Base-by-base conservation (phyloP, 2,329 filamentous ascomycete genomes). In the Sordariomycetes sp. region DNA sequence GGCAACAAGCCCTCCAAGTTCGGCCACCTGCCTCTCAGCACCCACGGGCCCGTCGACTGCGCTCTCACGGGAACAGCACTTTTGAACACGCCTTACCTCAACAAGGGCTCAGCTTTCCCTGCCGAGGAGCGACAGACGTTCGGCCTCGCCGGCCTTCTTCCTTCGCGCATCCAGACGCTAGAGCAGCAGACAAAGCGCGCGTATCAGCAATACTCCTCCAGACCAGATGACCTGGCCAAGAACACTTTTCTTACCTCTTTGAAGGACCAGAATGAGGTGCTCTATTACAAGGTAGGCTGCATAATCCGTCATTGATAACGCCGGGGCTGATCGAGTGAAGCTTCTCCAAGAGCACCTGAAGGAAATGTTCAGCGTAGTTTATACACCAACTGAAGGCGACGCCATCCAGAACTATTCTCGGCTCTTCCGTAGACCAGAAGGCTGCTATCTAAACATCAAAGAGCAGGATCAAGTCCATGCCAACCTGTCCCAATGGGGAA, bases 331-430 rank as follows among this genome's bases (percentile, higher is more conserved):
- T 14, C 11, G 17, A 23, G 16, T 9, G 18, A 9, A 39, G 20
- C 7, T 28, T 3, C 32, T 31, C 7, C 71, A 84, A 51, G 75
- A 83, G 5, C 80, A 94, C 46, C 59, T 94, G 15, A 79, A 83
- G 42, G 86, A 94, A 50, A 92, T 94, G 83, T 88, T 93, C 49
- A 77, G 80, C 26, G 65, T 94, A n/a, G 84, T 94, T 19, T 94
- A 94, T 50, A 94, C 87, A 0, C 87, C 87, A 0, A 94, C 87
- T 0, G 86, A 94, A 58, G 86, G 84, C 8, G 85, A 93, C 26
- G 87, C 87, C 0, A 94, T 94, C 33, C 75, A 85, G 44, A 83
- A 88, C 42, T 94, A 85, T 50, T 92, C 85, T 1, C 63, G 79
- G 0, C 54, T 92, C 0, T 94, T 94, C 48, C 65, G 87, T 9